Base-by-base conservation (phyloP, 2,329 filamentous ascomycete species). In the Fusarium miscanthi region DNA sequence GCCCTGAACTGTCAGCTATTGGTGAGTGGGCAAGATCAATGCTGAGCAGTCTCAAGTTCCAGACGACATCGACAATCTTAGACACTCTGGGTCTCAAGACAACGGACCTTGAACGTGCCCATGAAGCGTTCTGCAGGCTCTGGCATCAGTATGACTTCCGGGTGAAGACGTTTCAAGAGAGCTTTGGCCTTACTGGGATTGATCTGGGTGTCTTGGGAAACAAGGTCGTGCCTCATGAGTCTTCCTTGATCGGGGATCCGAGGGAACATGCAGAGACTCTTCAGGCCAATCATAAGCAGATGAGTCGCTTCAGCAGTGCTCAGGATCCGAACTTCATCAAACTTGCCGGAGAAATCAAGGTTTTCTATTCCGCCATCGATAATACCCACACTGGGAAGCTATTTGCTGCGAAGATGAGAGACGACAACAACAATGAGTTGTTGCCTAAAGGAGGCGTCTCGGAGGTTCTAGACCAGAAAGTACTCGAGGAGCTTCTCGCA, bases 91-190 rank as follows among this genome's bases (percentile, higher is more conserved):
- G 66, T 1, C 37, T 69, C 0, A 70, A 59, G n/a, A 74, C 63
- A 0, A 68, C 72, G 0, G 72, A 74, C 16, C 57, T 75, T 0
- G 66, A 75, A 35, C 63, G 63, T 0, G 49, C 66, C 0, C 71
- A 73, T 5, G 66, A 74, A 38, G 33, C 51, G 0, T 75, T 75
- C 8, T 73, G 40, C 1, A n/a, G 45, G 2, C 38, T 71, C 2
- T 75, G 69, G 73, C 5, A 51, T 3, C 17, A 40, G 1, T 59
- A 69, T 5, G 59, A 66, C 16, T 74, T 75, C 43, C 59, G 48
- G 1, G 69, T 75, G 1, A 75, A 75, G 40, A 71, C 72, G 0
- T 75, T 75, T 12, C 72, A 75, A 49, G 73, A 75, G 51, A 54
- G 69, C 2, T 27, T 73, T 6, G 19, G 31, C 4, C 21, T 70